phyloP scores from a whole-genome alignment of 768 basidiomycete genomes.

The Leccinellum albellum region DNA sequence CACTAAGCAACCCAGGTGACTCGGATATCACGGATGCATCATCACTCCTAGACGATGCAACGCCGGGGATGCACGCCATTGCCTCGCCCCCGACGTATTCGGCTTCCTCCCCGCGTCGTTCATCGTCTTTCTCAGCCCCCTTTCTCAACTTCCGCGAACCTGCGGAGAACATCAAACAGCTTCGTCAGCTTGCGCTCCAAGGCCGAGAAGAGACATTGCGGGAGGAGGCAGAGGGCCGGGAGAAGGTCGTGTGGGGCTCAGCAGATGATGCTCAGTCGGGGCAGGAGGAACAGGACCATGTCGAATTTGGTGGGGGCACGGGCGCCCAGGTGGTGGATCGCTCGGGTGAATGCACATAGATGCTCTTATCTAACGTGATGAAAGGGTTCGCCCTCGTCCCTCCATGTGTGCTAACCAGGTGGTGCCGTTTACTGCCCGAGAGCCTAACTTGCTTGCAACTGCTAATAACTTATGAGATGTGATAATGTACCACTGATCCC shows the following conservation, averaged over 20 bases:
- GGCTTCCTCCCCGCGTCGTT: not conserved
- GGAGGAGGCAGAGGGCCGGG: conserved; percentile 40
- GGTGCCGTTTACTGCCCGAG: no score
- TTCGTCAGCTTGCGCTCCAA: conserved; percentile 45
- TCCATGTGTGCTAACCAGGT: not conserved
- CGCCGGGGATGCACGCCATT: not conserved
- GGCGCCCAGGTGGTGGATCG: not conserved
- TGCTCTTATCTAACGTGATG: not conserved
- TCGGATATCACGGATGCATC: not conserved
- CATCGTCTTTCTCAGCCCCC: conserved; percentile 14
- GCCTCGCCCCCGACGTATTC: not conserved
- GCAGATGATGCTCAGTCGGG: conserved; percentile 2
- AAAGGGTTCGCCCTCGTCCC: no score
- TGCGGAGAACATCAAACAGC: conserved; percentile 30
- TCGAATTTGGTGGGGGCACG: not conserved
- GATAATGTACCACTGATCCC: not conserved
- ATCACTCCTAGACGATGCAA: not conserved
- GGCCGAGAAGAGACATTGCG: conserved; percentile 42
- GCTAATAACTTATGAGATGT: not conserved
- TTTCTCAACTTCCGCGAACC: conserved; percentile 34
- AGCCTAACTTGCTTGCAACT: not conserved
- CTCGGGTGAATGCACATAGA: not conserved
- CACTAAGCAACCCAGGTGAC: not conserved
- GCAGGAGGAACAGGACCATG: not conserved
- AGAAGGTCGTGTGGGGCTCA: conserved; percentile 42